phyloP scores from a whole-genome alignment of 768 basidiomycete species.

The Suillus subluteus region DNA sequence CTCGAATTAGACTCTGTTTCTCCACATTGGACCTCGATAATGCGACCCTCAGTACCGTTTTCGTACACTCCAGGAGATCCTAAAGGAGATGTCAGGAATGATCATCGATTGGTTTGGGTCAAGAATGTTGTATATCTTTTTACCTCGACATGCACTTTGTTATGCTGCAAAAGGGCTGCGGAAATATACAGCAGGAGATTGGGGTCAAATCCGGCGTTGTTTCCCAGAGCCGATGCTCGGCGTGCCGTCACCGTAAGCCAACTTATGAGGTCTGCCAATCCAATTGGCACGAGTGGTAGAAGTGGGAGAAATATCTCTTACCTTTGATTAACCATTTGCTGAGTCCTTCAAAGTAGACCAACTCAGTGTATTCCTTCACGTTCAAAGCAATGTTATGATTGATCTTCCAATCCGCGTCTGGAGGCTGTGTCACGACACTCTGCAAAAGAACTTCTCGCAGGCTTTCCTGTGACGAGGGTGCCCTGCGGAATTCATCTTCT shows the following conservation, averaged over 20 bases:
- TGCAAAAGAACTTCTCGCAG: slow-evolving; percentile 58
- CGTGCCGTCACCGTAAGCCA: slow-evolving; percentile 57
- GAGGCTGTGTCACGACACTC: slow-evolving; percentile 51
- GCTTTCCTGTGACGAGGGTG: slow-evolving; percentile 30
- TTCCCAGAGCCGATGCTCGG: slow-evolving; percentile 31
- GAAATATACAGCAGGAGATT: slow-evolving; percentile 58
- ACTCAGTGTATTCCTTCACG: slow-evolving; percentile 57
- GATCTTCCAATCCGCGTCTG: slow-evolving; percentile 52
- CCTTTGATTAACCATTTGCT: slow-evolving; percentile 58
- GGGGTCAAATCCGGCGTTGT: slow-evolving; percentile 43
- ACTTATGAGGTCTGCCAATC: slow-evolving; percentile 54
- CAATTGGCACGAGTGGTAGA: slow-evolving; percentile 11
- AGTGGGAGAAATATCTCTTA: slow-evolving; percentile 34
- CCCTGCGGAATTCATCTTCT: slow-evolving; percentile 39
- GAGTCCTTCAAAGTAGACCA: slow-evolving; percentile 58
- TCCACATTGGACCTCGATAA: slow-evolving; percentile 47
- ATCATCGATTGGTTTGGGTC: neutral
- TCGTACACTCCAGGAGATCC: slow-evolving; percentile 64
- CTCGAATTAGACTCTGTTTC: slow-evolving; percentile 16
- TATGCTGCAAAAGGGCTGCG: slow-evolving; percentile 57
- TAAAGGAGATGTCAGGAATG: slow-evolving; percentile 26
- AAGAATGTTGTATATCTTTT: slow-evolving; percentile 22
- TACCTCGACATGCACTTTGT: slow-evolving; percentile 61
- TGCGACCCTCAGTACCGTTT: slow-evolving; percentile 59
- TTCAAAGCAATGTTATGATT: slow-evolving; percentile 63